Conservation (phyloP, 225 moss, liverwort and hornwort genomes). For the Sphagnum tenellum region DNA sequence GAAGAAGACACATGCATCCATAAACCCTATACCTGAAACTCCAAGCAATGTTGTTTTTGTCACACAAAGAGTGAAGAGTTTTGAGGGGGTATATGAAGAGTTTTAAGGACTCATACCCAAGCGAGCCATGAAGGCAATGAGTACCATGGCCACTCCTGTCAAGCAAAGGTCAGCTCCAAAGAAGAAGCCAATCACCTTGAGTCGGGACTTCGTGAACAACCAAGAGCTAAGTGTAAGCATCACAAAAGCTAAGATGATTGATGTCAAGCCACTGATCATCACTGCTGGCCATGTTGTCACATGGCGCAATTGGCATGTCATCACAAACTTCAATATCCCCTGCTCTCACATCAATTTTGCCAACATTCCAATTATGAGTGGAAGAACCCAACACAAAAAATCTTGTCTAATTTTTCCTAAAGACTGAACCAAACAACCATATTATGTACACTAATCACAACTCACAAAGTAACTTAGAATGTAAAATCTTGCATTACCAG, state of each 20-base stretch:
- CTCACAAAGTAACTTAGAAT: too few relatives aligned
- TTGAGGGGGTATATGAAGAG: too few relatives aligned
- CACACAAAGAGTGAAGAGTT: too few relatives aligned
- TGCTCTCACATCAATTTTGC: conserved; percentile 1
- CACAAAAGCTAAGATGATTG: conserved; percentile 57
- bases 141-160: conserved; percentile 36
- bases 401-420: too few relatives aligned
- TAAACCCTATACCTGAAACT: too few relatives aligned
- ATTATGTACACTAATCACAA: too few relatives aligned
- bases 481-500: too few relatives aligned
- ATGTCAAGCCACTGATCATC: conserved; percentile 51
- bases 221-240: conserved; percentile 43
- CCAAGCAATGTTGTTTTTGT: too few relatives aligned
- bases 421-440: too few relatives aligned
- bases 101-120: conserved; percentile 17
- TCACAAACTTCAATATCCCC: conserved; percentile 67
- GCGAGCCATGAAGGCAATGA: conserved; percentile 71
- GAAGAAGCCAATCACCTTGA: conserved; percentile 42
- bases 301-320: conserved; percentile 64
- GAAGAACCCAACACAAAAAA: too few relatives aligned
- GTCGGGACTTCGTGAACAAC: conserved; percentile 5
- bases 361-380: too few relatives aligned
- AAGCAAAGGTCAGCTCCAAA: conserved; percentile 63
- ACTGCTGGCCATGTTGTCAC: conserved; percentile 74
- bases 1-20: too few relatives aligned